Base-by-base conservation (phyloP, 306 rosid genomes). In the Begonia masoniana region DNA sequence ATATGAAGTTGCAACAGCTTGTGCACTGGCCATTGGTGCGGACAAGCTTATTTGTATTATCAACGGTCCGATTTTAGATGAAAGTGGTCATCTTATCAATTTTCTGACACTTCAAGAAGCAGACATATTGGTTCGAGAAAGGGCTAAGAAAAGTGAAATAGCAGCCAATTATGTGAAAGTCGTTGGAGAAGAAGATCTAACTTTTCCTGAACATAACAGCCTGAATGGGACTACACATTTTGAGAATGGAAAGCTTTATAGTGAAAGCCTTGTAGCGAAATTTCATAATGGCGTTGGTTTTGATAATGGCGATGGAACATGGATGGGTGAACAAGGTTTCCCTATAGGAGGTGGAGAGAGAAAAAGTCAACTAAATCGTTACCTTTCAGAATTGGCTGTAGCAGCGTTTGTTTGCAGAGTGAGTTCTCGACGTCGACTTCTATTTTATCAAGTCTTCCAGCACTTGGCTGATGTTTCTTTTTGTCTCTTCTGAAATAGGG, bases 401-500 rank as follows among this genome's bases (percentile, higher is more conserved):
- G 99, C 96, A 10, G 99, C 96, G 52, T 92, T 81, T 47, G 96
- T 92, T 72, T 92, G 96, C 73, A 71, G 96, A 81, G 99, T 91
- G 64, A 77, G 82, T 64, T 31, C 7, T 31, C 39, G 39, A 31
- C 39, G 5, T 31, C 0, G 39, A 31, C 39, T 31, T 31, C 39
- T 31, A 9, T 31, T 31, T 31, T 31, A 31, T 31, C 39, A 50
- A 19, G 51, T 66, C 68, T 75, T 60, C 46, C 7, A 45, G 15
- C 49, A 2, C n/a, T 2, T 10, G 6, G 49, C 49, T 45, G 14
- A 45, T 10, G 49, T 3, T 7, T 45, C 13, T 45, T 11, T 36
- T 7, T 16, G 3, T 39, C 14, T 15, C 13, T 54, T n/a, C 49
- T 45, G 14, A 10, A n/a, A 45, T 45, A 91, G 99, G 88, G 94